Evolutionary conservation across 2,329 filamentous ascomycete genomes (phyloP).

Genomic region (Phyllosticta citrichinensis): DNA sequence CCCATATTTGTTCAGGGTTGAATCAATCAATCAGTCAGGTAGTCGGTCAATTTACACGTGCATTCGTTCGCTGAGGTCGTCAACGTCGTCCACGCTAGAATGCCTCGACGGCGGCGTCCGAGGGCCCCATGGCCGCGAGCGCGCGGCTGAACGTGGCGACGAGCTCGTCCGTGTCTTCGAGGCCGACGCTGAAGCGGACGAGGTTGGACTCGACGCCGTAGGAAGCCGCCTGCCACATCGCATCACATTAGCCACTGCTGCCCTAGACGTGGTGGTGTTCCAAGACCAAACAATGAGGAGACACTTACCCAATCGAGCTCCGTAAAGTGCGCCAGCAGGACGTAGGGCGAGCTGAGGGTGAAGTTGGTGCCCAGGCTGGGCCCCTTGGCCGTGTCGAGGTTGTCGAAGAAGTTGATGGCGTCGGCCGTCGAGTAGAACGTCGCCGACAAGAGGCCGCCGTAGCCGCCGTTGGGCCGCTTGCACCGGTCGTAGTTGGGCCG

Average conservation of each 20-base stretch:
- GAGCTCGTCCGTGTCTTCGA: constrained; percentile 67
- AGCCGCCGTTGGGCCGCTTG: constrained; percentile 64
- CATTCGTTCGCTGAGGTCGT: not conserved
- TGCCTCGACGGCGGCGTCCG: not conserved
- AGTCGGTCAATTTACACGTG: not conserved
- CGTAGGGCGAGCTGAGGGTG: constrained; percentile 81
- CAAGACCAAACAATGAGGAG: too few relatives aligned
- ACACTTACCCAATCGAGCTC: constrained; percentile 77
- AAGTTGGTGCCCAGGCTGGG: constrained; percentile 96
- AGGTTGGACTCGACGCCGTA: constrained; percentile 75
- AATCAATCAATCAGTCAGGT: not conserved
- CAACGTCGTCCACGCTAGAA: not conserved
- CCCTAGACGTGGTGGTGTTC: too few relatives aligned
- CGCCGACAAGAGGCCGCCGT: constrained; percentile 80
- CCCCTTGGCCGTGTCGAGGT: constrained; percentile 79
- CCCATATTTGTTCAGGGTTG: not conserved
- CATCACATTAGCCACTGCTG: not conserved
- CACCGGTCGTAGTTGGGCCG: constrained; percentile 68
- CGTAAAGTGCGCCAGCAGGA: constrained; percentile 79
- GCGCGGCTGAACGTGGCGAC: constrained; percentile 55
- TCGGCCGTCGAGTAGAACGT: constrained; percentile 63
- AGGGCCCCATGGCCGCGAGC: constrained; percentile 45
- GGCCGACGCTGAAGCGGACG: constrained; percentile 76
- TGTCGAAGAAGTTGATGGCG: constrained; percentile 75
- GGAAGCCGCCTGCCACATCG: constrained; percentile 46